Conservation (phyloP, 176 grass and related monocot genomes). For the Musa troglodytarum region DNA sequence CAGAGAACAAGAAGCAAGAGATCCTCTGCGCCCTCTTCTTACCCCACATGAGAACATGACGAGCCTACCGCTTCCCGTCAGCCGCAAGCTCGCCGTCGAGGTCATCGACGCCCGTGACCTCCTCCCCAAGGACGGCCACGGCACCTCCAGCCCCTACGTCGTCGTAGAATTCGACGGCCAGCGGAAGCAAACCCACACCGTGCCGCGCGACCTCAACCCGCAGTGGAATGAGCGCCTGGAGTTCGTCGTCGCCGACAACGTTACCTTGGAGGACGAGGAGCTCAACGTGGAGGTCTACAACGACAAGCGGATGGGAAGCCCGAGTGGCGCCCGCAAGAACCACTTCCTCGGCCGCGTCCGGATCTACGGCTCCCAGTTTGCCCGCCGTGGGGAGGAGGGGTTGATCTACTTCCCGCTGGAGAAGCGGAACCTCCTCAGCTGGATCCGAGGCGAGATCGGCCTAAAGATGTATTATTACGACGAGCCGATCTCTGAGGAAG, state of each 20-base stretch:
- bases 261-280: conserved; percentile 41
- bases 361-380: conserved; percentile 78
- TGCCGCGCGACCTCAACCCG: conserved; percentile 54
- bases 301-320: conserved; percentile 43
- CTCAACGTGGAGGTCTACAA: conserved; percentile 84
- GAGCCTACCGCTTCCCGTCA: conserved; percentile 20
- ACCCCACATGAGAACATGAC: conserved; percentile 27
- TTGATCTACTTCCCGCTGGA: conserved; percentile 84
- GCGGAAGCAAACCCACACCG: conserved; percentile 67
- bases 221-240: conserved; percentile 72
- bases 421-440: conserved; percentile 74
- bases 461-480: conserved; percentile 97
- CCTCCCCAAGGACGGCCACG: conserved; percentile 72
- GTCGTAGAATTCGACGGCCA: conserved; percentile 78
- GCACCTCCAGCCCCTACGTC: conserved; percentile 67
- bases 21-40: neutral
- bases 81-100: conserved; percentile 58
- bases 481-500: conserved; percentile 40
- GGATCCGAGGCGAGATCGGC: conserved; percentile 82
- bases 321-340: conserved; percentile 50
- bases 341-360: conserved; percentile 70
- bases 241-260: conserved; percentile 49
- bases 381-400: conserved; percentile 46
- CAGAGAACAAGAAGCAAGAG: conserved; percentile 19
- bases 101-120: conserved; percentile 77